Evolutionary conservation across 2,329 filamentous ascomycete genomes (phyloP).

Genomic region (Colletotrichum agaves): DNA sequence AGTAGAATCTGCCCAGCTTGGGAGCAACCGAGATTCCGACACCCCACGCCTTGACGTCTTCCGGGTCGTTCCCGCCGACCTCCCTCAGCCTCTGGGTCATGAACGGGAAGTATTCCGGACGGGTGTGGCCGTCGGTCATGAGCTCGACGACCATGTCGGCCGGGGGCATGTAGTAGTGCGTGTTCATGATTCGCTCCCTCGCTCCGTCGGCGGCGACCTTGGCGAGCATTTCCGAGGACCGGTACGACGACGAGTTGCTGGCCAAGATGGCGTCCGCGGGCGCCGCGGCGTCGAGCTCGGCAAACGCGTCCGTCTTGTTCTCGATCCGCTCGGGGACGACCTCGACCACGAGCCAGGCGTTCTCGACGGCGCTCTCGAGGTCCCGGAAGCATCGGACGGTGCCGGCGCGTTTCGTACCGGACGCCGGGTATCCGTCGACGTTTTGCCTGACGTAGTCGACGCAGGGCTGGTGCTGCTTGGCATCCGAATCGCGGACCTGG

Average conservation of each 20-base stretch:
- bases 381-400: slow-evolving; percentile 47
- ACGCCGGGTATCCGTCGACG: slow-evolving; percentile 43
- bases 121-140: slow-evolving; percentile 62
- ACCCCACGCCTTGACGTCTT: slow-evolving; percentile 58
- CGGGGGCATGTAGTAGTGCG: slow-evolving; percentile 63
- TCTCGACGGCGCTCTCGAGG: slow-evolving; percentile 51
- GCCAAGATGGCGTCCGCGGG: slow-evolving; percentile 59
- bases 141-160: slow-evolving; percentile 60
- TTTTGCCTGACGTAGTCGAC: slow-evolving; percentile 53
- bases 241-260: slow-evolving; percentile 64
- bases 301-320: slow-evolving; percentile 60
- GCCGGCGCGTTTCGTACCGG: slow-evolving; percentile 40
- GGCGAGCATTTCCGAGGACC: slow-evolving; percentile 58
- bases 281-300: slow-evolving; percentile 54
- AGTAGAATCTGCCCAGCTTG: slow-evolving; percentile 60
- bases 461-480: slow-evolving; percentile 49
- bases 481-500: slow-evolving; percentile 53
- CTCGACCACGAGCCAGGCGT: slow-evolving; percentile 66
- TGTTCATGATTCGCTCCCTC: slow-evolving; percentile 57
- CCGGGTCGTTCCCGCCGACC: slow-evolving; percentile 46
- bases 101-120: slow-evolving; percentile 55
- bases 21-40: slow-evolving; percentile 64
- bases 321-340: slow-evolving; percentile 61
- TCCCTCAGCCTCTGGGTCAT: slow-evolving; percentile 52
- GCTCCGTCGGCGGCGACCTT: slow-evolving; percentile 50